Base-by-base conservation (phyloP, 2,329 filamentous ascomycete species). In the Penicillium sp. region DNA sequence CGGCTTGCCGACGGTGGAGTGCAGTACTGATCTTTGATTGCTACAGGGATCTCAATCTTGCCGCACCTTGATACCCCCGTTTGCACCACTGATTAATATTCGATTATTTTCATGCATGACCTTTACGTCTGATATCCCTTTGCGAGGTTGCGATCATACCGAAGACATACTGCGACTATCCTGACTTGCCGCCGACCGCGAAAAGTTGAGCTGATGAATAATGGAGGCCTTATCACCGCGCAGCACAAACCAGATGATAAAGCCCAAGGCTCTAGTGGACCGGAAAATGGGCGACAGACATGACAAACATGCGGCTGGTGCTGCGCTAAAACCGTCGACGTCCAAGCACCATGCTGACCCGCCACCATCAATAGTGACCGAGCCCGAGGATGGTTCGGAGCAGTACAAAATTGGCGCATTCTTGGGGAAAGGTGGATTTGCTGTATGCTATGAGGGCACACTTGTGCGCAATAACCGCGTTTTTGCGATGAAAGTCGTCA, bases 401-500 rank as follows among this genome's bases (percentile, higher is more conserved):
- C 66, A 65, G 49, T 77, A 76, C 50, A 55, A 66, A 2, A 73
- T 70, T 1, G 74, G 74, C 9, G 64, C 54, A 22, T 74, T 74
- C 44, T 57, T 77, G 14, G 74, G 74, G 0, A 76, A 75, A 58
- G 74, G 74, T 29, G 74, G 74, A 0, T 77, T 77, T 59, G 74
- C 74, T 3, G 68, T 76, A 14, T 76, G 74, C 47, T 76, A 76
- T 46, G 72, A 76, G 55, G 74, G 73, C 2, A 67, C 65, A 32
- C 56, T 74, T 40, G 55, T 64, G 49, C 66, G 68, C 29, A 74
- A 73, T 49, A 64, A 64, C n/a, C 66, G 69, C 4, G 61, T 74
- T 4, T 76, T 71, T 53, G 74, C 74, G 6, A 69, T 77, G 65
- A 77, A 77, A 53, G 72, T 76, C 20, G 74, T 77, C 11, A 74